phyloP scores from a whole-genome alignment of 495 filamentous ascomycete genomes.

The Chaetomium fimeti region DNA sequence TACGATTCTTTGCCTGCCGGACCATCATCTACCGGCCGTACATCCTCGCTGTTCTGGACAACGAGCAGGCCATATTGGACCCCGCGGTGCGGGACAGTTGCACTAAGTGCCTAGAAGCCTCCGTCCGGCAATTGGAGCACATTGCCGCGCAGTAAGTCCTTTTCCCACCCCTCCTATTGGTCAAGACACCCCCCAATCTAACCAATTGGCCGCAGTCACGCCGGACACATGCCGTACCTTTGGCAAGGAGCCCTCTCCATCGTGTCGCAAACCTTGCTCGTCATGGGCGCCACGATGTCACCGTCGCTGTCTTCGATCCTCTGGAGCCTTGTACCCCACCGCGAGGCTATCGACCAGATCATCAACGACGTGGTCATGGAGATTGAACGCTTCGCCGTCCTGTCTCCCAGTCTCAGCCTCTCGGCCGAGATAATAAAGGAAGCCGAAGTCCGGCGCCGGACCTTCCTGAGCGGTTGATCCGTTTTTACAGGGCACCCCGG shows the following conservation, averaged over 20 bases:
- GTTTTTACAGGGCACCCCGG: slow-evolving; percentile 11
- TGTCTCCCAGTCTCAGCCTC: slow-evolving; percentile 70
- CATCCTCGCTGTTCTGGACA: slow-evolving; percentile 74
- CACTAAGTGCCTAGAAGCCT: slow-evolving; percentile 77
- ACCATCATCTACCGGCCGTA: slow-evolving; percentile 85
- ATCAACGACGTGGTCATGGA: slow-evolving; percentile 72
- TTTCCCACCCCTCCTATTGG: slow-evolving; percentile 26
- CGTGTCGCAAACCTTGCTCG: slow-evolving; percentile 72
- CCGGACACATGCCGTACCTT: slow-evolving; percentile 81
- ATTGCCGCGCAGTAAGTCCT: slow-evolving; percentile 67
- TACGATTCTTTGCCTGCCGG: slow-evolving; percentile 79
- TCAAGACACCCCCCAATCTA: slow-evolving; percentile 37
- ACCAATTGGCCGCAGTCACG: slow-evolving; percentile 59
- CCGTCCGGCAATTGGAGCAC: slow-evolving; percentile 74
- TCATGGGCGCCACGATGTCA: slow-evolving; percentile 86
- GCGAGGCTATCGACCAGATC: slow-evolving; percentile 65
- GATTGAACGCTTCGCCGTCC: slow-evolving; percentile 67
- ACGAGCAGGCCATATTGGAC: slow-evolving; percentile 68
- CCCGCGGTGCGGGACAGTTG: slow-evolving; percentile 71
- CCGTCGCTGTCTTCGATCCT: slow-evolving; percentile 65
- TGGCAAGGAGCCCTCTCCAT: slow-evolving; percentile 83
- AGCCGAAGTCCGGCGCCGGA: slow-evolving; percentile 65
- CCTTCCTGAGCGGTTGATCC: slow-evolving; percentile 49
- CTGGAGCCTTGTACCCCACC: slow-evolving; percentile 54
- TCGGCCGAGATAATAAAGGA: slow-evolving; percentile 76